Percentiles rank a stretch among this genome's conserved stretches.
These are phyloP conservation scores for Scedosporium boydii DNA, from an alignment of 2,329 filamentous ascomycete genomes.

Conservation along the genomic window DNA sequence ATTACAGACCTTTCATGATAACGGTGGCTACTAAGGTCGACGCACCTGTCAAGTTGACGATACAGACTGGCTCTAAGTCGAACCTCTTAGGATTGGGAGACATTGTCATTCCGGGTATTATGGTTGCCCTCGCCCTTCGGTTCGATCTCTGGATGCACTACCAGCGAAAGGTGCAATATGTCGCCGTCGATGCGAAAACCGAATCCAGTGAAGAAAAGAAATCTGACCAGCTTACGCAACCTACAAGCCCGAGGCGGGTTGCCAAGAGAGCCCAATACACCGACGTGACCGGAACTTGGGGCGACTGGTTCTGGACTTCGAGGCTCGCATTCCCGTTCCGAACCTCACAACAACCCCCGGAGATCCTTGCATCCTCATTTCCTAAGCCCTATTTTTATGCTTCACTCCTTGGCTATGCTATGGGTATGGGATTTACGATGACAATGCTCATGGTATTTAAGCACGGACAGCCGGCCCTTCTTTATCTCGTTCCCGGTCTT, in stretches of 20 bases:
- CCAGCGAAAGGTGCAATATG: constrained; percentile 50
- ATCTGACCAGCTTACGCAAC: constrained; percentile 13
- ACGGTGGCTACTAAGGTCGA: constrained; percentile 83
- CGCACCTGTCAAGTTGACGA: constrained; percentile 85
- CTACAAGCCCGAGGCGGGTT: constrained; percentile 22
- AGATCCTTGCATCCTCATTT: constrained; percentile 37
- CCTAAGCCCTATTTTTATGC: constrained; percentile 80
- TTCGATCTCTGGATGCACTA: constrained; percentile 88
- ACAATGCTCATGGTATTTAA: constrained; percentile 67
- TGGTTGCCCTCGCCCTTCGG: constrained; percentile 79
- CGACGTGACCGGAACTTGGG: constrained; percentile 47
- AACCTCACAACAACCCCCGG: not conserved
- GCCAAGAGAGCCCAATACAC: constrained; percentile 15
- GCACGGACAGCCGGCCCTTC: constrained; percentile 78
- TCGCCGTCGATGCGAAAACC: constrained; percentile 24
- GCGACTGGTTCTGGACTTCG: constrained; percentile 70
- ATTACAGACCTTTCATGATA: constrained; percentile 63
- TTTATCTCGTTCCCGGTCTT: constrained; percentile 88
- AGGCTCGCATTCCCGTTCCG: not conserved
- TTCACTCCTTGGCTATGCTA: constrained; percentile 63
- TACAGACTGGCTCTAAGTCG: constrained; percentile 53
- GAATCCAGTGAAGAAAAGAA: constrained; percentile 11
- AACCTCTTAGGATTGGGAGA: constrained; percentile 92
- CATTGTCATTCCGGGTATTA: constrained; percentile 83
- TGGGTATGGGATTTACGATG: constrained; percentile 70